These are phyloP conservation scores for Magnusiomyces suaveolens DNA, from an alignment of 1,139 yeast species.

Conservation along the genomic window DNA sequence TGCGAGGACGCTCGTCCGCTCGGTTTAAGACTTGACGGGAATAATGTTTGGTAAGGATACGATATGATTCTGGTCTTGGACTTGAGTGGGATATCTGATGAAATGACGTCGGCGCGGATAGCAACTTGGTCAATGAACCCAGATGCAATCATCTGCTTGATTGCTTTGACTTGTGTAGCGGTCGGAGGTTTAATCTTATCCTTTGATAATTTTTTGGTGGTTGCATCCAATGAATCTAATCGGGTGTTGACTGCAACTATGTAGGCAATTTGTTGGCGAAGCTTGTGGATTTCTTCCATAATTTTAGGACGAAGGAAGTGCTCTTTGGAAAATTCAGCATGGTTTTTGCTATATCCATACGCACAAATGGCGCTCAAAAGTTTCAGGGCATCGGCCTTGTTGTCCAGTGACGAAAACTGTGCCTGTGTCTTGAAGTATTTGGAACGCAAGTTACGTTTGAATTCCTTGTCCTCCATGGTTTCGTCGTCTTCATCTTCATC, in stretches of 20 bases:
- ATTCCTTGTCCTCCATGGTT: conserved; percentile 33
- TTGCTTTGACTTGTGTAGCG: conserved; percentile 57
- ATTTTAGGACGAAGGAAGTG: conserved; percentile 50
- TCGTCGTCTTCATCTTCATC: conserved; percentile 27
- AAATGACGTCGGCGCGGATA: conserved; percentile 64
- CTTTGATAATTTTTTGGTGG: conserved; percentile 37
- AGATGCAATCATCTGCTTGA: conserved; percentile 86
- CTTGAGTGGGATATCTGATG: conserved; percentile 40
- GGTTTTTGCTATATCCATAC: conserved; percentile 49
- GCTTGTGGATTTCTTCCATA: conserved; percentile 77
- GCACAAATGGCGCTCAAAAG: conserved; percentile 83
- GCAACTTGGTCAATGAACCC: conserved; percentile 92
- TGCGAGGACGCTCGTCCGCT: conserved; percentile 11
- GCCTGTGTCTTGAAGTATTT: conserved; percentile 50
- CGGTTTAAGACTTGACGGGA: conserved; percentile 39
- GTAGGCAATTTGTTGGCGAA: conserved; percentile 67
- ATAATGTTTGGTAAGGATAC: conserved; percentile 66
- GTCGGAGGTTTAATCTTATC: conserved; percentile 60
- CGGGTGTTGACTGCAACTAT: conserved; percentile 59
- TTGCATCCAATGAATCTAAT: conserved; percentile 42
- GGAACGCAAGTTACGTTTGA: conserved; percentile 38
- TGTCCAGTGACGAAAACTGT: conserved; percentile 57
- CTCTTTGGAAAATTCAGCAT: conserved; percentile 40
- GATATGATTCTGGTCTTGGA: conserved; percentile 46
- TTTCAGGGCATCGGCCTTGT: conserved; percentile 63